These are phyloP conservation scores for Pisolithus orientalis DNA, from an alignment of 768 basidiomycete species.

Conservation along the genomic window DNA sequence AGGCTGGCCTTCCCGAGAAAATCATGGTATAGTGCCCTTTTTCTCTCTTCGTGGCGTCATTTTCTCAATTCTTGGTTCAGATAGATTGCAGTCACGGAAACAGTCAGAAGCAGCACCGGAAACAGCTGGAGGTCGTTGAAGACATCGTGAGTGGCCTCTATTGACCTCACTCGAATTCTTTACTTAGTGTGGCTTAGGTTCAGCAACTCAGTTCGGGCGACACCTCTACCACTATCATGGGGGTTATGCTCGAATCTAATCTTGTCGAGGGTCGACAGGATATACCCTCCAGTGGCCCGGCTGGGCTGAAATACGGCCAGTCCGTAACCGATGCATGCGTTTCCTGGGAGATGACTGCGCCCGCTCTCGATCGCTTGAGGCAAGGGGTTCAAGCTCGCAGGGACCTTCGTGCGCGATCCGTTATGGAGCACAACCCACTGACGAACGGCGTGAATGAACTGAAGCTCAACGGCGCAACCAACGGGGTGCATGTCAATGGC, in stretches of 20 bases:
- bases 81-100: conserved; percentile 98
- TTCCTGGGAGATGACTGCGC: conserved; percentile 84
- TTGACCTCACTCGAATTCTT: conserved; percentile 8
- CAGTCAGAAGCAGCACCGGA: conserved; percentile 84
- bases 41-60: neutral
- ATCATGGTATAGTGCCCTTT: conserved; percentile 64
- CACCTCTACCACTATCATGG: conserved; percentile 72
- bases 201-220: conserved; percentile 66
- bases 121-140: conserved; percentile 83
- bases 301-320: conserved; percentile 73
- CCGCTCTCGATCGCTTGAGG: conserved; percentile 77
- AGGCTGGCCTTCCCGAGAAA: conserved; percentile 71
- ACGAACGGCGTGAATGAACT: conserved; percentile 4
- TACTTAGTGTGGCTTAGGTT: conserved; percentile 38
- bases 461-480: conserved; percentile 8
- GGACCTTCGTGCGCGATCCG: conserved; percentile 34
- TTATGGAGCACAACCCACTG: conserved; percentile 8
- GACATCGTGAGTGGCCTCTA: conserved; percentile 61
- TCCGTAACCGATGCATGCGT: conserved; percentile 89
- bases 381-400: conserved; percentile 79
- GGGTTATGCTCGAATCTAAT: conserved; percentile 95
- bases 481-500: neutral
- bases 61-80: conserved; percentile 32
- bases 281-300: conserved; percentile 66
- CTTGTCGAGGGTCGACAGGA: conserved; percentile 84